Base-by-base conservation (phyloP, 371 early-diverging fungal species). In the Mortierella sp. region DNA sequence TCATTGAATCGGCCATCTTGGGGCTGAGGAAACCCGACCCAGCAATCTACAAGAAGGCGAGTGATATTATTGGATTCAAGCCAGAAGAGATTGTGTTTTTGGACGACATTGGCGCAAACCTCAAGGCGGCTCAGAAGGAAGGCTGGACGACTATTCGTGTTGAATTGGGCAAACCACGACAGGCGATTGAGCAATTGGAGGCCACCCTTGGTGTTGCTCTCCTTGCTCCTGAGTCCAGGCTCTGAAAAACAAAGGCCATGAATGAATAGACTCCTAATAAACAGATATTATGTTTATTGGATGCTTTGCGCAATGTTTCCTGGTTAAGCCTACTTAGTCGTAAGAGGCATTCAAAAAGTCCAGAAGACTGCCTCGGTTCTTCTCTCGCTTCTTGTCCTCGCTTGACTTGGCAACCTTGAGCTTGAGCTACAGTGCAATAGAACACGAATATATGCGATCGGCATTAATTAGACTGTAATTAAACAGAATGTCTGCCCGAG, bases 31-130 rank as follows among this genome's bases (percentile, higher is more conserved):
- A 95, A 83, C 95, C 95, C 0, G 95, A 95, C 81, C 94, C 93
- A 5, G 88, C 83, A 26, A 90, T 95, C 51, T 94, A 89, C 75
- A 78, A 85, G 44, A 90, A 92, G 82, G 93, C 94, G 1, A 94
- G 94, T 87, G 85, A 93, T 28, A 71, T 88, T 19, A 83, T 93
- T 26, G 92, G 91, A 16, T 91, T 95, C 43, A 78, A 88, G 69
- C 92, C 95, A 26, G 70, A 88, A 16, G 91, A 94, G 53, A 92
- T 90, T 24, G 91, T 94, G 69, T 94, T 95, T 82, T 74, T 95
- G 75, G 95, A 95, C 87, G 95, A 95, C 78, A 95, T 95, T 89
- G 95, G 94, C 43, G 74, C 69, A 3, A 95, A 95, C 61, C 81
- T 95, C 61, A 90, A 92, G 72, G 85, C 94, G 14, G 95, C 95